phyloP scores from a whole-genome alignment of 2,329 filamentous ascomycete species.

The Colletotrichum limetticola region DNA sequence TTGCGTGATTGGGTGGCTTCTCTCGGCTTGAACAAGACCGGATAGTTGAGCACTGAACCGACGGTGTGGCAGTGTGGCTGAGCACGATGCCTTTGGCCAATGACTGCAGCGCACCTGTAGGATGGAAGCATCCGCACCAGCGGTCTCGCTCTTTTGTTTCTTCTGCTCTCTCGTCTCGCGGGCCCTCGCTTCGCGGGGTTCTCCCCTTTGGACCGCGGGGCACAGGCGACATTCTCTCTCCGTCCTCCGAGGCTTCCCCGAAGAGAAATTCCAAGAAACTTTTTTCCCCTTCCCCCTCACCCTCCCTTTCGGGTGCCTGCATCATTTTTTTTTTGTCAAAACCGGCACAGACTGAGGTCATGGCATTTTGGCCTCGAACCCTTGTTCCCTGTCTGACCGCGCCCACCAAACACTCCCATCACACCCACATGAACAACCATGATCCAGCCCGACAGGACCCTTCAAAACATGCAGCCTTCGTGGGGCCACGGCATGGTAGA shows the following conservation, averaged over 20 bases:
- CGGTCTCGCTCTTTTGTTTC: neutral
- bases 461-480: conserved; percentile 3
- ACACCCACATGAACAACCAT: neutral
- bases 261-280: neutral
- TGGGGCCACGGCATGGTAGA: neutral
- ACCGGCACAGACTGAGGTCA: neutral
- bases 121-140: no score
- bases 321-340: neutral
- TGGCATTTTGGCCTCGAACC: neutral
- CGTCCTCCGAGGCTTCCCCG: neutral
- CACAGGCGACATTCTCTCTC: neutral
- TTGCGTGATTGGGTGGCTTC: conserved; percentile 8
- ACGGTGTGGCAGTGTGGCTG: neutral
- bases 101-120: neutral
- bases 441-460: conserved; percentile 11
- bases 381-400: conserved; percentile 2
- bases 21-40: conserved; percentile 18
- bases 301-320: neutral
- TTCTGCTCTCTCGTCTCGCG: neutral
- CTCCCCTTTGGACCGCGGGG: no score
- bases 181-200: neutral
- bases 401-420: neutral
- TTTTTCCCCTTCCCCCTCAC: neutral
- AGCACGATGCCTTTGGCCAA: neutral
- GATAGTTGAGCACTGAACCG: neutral